Conservation (phyloP, 441 rosid genomes). For the Populus hybrid region DNA sequence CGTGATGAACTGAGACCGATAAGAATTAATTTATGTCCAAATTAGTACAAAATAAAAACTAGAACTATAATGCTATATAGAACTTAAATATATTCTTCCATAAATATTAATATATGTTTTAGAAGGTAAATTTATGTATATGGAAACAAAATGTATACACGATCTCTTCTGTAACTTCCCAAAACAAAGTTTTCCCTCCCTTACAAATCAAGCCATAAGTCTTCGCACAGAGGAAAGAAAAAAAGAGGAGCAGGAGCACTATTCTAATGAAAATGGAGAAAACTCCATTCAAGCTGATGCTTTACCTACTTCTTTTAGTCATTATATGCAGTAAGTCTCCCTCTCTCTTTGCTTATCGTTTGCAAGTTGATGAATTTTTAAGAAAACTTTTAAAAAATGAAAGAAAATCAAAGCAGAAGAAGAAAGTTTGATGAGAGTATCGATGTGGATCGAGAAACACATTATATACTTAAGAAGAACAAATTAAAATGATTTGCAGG, state of each 20-base stretch:
- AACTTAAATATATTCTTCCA: not conserved
- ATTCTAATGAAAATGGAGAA: not conserved
- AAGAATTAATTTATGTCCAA: not conserved
- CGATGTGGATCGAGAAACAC: too few relatives aligned
- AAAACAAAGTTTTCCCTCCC: not conserved
- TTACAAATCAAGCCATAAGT: too few relatives aligned
- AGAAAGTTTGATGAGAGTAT: too few relatives aligned
- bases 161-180: not conserved
- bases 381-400: not conserved
- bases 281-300: not conserved
- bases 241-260: too few relatives aligned
- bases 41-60: not conserved
- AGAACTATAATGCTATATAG: not conserved
- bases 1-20: not conserved
- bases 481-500: not conserved
- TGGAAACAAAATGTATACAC: not conserved
- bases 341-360: not conserved
- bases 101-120: too few relatives aligned
- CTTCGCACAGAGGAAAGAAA: too few relatives aligned
- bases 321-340: not conserved
- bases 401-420: too few relatives aligned
- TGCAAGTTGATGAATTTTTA: not conserved
- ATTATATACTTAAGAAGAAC: not conserved
- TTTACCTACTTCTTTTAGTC: not conserved
- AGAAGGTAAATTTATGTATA: not conserved